Base-by-base conservation (phyloP, 2,329 filamentous ascomycete genomes). In the Aspergillus cejpii region DNA sequence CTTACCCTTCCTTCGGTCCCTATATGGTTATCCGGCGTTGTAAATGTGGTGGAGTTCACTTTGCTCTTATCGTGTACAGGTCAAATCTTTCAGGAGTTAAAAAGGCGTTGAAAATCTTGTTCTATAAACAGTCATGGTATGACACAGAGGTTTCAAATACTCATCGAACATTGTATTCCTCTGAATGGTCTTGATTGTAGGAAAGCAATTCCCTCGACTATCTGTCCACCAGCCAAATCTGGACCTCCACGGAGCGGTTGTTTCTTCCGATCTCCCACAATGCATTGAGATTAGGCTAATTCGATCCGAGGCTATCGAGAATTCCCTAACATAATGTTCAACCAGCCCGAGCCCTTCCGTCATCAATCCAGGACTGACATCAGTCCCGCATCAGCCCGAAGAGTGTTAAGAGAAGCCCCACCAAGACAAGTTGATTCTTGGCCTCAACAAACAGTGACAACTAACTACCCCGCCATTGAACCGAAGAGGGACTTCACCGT, bases 341-440 rank as follows among this genome's bases (percentile, higher is more conserved):
- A 47, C 49, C 56, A 50, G 44, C 50, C 54, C 60, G 57, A 55
- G 49, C 40, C 53, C 53, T 63, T 58, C 62, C 61, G 63, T 56
- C 53, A 53, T 52, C 47, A 41, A 55, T 53, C 45, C 38, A 39
- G 23, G 44, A 55, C 50, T 68, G 62, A 66, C 62, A 66, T 67
- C 63, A 67, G 60, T 66, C 62, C 65, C 65, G 65, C 63, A 65
- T 63, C 61, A 67, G 63, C 62, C 65, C 64, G 64, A 63, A 53
- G 43, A 43, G 44, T 48, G 49, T 61, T 54, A 58, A 59, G 63
- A 61, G 57, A 55, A 45, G 48, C 55, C 54, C 54, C 55, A 56
- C 55, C 51, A 49, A 24, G 14, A 14, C 31, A 40, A 39, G n/a
- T n/a, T n/a, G n/a, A n/a, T n/a, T n/a, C n/a, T 31, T 15, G 17